A percentile compares a stretch with the other conserved stretches of the same genome.
Evolutionary conservation across 352 stramenopile species (phyloP).

Genomic region (Phytophthora crassamura): DNA sequence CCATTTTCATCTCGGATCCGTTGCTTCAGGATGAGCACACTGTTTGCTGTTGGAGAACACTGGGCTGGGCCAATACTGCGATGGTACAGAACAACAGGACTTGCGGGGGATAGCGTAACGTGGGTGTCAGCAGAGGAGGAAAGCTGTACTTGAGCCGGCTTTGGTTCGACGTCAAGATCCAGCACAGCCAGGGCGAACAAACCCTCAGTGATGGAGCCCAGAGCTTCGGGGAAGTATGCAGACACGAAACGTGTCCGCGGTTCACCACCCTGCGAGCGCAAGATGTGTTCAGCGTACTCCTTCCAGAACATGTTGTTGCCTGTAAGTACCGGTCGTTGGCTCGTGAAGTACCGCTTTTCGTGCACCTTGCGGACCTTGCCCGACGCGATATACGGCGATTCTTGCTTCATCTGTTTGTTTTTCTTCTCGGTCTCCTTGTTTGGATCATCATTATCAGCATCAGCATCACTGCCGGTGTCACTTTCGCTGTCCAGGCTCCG

Average conservation of each 20-base stretch:
- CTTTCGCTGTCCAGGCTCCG: constrained; percentile 34
- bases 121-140: constrained; percentile 14
- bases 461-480: constrained; percentile 18
- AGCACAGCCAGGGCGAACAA: constrained; percentile 66
- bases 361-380: constrained; percentile 56
- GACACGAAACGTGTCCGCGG: constrained; percentile 50
- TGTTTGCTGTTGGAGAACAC: constrained; percentile 36
- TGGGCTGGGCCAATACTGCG: constrained; percentile 46
- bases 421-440: constrained; percentile 16
- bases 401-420: constrained; percentile 26
- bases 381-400: constrained; percentile 43
- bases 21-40: constrained; percentile 59
- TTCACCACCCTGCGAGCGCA: not conserved
- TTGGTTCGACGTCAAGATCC: constrained; percentile 39
- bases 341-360: constrained; percentile 47
- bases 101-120: constrained; percentile 24
- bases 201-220: constrained; percentile 52
- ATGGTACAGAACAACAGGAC: constrained; percentile 56
- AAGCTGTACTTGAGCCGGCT: constrained; percentile 26
- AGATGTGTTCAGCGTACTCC: constrained; percentile 57
- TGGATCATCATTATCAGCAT: constrained; percentile 5
- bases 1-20: constrained; percentile 42
- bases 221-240: constrained; percentile 58
- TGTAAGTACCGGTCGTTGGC: constrained; percentile 38
- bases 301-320: constrained; percentile 67